Percentiles rank a stretch among this genome's conserved stretches.
phyloP scores from a whole-genome alignment of 2,329 filamentous ascomycete genomes.

The Westerdykella aurantiaca region DNA sequence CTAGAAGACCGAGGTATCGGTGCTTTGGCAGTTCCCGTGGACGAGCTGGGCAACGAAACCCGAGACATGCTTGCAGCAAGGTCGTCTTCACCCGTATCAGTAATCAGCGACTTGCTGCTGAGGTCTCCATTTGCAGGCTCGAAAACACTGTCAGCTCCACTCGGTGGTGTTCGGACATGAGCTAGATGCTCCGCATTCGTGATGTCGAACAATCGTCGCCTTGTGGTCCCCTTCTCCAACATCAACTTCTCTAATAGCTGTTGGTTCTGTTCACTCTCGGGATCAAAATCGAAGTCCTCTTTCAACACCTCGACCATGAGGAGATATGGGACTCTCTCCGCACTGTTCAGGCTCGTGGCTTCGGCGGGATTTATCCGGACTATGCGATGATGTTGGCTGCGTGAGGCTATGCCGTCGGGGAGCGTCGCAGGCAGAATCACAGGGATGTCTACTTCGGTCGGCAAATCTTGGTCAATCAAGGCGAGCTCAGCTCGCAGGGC shows the following conservation, averaged over 20 bases:
- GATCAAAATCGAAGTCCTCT: conserved; percentile 79
- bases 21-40: conserved; percentile 17
- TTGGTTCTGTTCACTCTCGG: conserved; percentile 66
- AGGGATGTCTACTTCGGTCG: conserved; percentile 77
- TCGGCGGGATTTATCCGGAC: conserved; percentile 79
- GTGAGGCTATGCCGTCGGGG: conserved; percentile 65
- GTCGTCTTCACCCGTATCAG: conserved; percentile 48
- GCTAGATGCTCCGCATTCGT: conserved; percentile 56
- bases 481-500: conserved; percentile 75
- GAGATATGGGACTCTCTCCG: conserved; percentile 78
- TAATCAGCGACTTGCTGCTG: conserved; percentile 65
- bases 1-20: conserved; percentile 54
- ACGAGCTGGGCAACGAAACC: conserved; percentile 21
- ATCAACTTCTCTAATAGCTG: conserved; percentile 59
- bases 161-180: conserved; percentile 41
- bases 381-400: conserved; percentile 74
- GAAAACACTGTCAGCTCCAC: conserved; percentile 65
- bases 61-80: conserved; percentile 27
- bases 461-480: conserved; percentile 72
- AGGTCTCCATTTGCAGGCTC: conserved; percentile 76
- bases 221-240: conserved; percentile 56
- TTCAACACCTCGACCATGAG: conserved; percentile 78
- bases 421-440: conserved; percentile 72
- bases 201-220: conserved; percentile 48
- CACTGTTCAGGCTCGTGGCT: conserved; percentile 78